These are phyloP conservation scores for Metschnikowia lochheadii DNA, from an alignment of 805 yeast species.

Conservation along the genomic window DNA sequence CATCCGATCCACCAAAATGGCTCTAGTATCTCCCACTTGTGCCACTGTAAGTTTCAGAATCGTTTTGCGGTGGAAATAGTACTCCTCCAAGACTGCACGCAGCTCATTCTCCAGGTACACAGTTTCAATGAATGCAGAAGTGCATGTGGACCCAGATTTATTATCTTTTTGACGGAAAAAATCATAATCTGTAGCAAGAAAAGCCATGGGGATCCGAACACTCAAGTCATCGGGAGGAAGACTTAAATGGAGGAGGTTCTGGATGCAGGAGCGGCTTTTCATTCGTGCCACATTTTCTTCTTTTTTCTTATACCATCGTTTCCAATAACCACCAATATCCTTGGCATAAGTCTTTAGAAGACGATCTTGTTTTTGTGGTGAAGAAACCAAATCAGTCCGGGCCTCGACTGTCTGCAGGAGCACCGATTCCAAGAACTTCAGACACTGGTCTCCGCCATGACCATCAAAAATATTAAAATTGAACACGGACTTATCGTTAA, in stretches of 20 bases:
- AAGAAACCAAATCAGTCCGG: constrained; percentile 6
- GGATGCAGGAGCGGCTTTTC: constrained; percentile 15
- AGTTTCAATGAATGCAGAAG: constrained; percentile 58
- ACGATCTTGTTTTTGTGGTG: constrained; percentile 32
- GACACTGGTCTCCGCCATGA: constrained; percentile 84
- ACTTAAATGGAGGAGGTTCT: constrained; percentile 12
- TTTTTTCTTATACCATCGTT: constrained; percentile 57
- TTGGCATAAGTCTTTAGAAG: constrained; percentile 53
- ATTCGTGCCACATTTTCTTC: constrained; percentile 27
- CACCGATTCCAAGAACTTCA: constrained; percentile 52
- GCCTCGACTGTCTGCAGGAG: constrained; percentile 52
- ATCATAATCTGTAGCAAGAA: constrained; percentile 60
- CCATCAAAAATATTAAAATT: constrained; percentile 85
- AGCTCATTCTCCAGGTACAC: constrained; percentile 27
- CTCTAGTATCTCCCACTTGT: constrained; percentile 91
- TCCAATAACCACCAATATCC: constrained; percentile 82
- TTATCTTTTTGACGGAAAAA: constrained; percentile 41
- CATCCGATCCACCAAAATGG: constrained; percentile 73
- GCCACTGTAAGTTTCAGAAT: constrained; percentile 69
- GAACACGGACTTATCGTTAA: constrained; percentile 37
- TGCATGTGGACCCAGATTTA: constrained; percentile 68
- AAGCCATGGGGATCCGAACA: constrained; percentile 59
- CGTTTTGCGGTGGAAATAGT: constrained; percentile 63
- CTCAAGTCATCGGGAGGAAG: constrained; percentile 49
- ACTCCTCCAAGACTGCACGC: constrained; percentile 31